Evolutionary conservation across 805 yeast species (phyloP).

Genomic region (Dipodascopsis uninucleata): DNA sequence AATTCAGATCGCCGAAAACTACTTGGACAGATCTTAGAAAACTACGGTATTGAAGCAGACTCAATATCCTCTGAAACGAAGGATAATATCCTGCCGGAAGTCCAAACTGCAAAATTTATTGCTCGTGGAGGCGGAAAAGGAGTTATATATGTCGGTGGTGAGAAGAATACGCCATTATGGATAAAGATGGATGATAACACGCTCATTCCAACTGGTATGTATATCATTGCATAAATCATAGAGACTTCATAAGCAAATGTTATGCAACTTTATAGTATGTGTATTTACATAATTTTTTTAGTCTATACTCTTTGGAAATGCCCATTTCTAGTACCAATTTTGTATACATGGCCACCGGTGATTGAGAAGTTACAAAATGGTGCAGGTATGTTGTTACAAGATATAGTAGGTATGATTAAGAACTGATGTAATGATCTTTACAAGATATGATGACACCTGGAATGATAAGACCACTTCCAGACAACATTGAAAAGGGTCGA

Average conservation of each 20-base stretch:
- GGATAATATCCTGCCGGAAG: conserved; percentile 47
- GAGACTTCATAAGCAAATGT: background rate
- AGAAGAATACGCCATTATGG: conserved; percentile 60
- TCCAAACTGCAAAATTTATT: conserved; percentile 64
- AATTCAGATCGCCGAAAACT: conserved; percentile 71
- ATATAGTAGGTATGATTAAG: background rate
- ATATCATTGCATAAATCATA: background rate
- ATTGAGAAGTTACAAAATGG: conserved; percentile 68
- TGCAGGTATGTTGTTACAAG: conserved; percentile 47
- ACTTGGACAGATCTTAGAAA: conserved; percentile 42
- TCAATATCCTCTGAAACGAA: conserved; percentile 43
- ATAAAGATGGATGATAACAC: conserved; percentile 45
- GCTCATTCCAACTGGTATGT: conserved; percentile 54
- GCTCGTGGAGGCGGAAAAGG: conserved; percentile 52
- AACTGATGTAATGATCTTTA: background rate
- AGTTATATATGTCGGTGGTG: conserved; percentile 60
- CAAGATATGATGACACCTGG: conserved; percentile 44
- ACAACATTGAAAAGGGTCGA: conserved; percentile 46
- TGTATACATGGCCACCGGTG: conserved; percentile 71
- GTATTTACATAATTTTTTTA: background rate
- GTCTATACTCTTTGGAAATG: conserved; percentile 67
- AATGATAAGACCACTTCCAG: conserved; percentile 54
- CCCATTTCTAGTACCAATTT: conserved; percentile 61
- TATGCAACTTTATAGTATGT: background rate
- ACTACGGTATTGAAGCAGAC: conserved; percentile 39